Base-by-base conservation (phyloP, 2,329 filamentous ascomycete genomes). In the Fusarium coffeatum region DNA sequence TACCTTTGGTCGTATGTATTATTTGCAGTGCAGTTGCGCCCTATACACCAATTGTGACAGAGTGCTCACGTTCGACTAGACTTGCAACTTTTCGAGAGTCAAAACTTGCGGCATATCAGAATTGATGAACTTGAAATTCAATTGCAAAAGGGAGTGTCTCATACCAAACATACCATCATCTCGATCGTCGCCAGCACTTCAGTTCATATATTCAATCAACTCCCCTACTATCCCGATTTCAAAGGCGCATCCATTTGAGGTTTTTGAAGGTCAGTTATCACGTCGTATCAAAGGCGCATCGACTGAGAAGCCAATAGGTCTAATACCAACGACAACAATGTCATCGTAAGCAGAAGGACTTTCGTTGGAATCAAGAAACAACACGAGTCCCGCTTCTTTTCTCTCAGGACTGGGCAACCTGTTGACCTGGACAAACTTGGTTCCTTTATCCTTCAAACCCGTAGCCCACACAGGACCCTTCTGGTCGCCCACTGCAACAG, bases 1-100 rank as follows among this genome's bases (percentile, higher is more conserved):
- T 51, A 25, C 30, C 30, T 51, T 27, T 51, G 48, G 48, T 51
- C 48, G 45, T 47, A 47, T 47, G 45, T 47, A 1, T 5, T 2
- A 1, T 9, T 7, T 0, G 0, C 0, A 1, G 3, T 8, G 4
- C 1, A 12, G 2, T 18, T 0, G 6, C 1, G 2, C 0, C 1
- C 8, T 48, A 30, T 30, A 47, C 0, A 1, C 8, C 5, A 0
- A 5, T 5, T 8, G 5, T 2, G 7, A 15, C 3, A 3, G 8
- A 9, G 8, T 34, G 32, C 32, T 5, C 2, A 9, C 8, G 4
- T 18, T 16, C 5, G 32, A 34, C 32, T 3, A 10, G 8, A 18
- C 5, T 37, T 11, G 32, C 32, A 6, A 2, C 32, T n/a, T n/a
- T n/a, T 1, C n/a, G 32, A 37, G 9, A 11, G 8, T 37, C 9